Conservation (phyloP, 192 early-diverging fungal genomes). For the Phlyctochytrium planicorne region DNA sequence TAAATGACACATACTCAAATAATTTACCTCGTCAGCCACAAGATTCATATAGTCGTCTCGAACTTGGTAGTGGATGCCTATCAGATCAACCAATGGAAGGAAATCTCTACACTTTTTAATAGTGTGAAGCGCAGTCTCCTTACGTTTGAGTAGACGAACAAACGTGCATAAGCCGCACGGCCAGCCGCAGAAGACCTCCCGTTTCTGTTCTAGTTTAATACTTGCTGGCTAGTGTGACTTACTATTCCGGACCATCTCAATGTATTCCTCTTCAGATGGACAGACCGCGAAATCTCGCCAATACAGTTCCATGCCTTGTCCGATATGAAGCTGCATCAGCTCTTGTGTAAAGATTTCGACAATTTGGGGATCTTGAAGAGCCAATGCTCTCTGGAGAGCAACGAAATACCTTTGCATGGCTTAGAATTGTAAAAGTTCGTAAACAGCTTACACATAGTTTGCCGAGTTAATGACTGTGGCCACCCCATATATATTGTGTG, state of each 20-base stretch:
- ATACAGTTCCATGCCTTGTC: slow-evolving; percentile 97
- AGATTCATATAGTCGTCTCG: slow-evolving; percentile 98
- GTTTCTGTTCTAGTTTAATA: slow-evolving; percentile 66
- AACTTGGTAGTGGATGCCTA: slow-evolving; percentile 96
- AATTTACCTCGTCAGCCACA: slow-evolving; percentile 63
- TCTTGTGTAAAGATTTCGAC: slow-evolving; percentile 91
- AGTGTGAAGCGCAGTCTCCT: background rate
- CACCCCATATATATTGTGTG: slow-evolving; percentile 94
- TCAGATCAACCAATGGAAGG: slow-evolving; percentile 73
- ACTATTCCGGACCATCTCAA: slow-evolving; percentile 96
- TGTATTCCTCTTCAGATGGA: slow-evolving; percentile 88
- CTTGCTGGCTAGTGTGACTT: slow-evolving; percentile 34
- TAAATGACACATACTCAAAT: slow-evolving; percentile 13
- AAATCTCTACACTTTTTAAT: slow-evolving; percentile 61
- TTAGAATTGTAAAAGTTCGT: background rate
- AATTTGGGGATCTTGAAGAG: slow-evolving; percentile 64
- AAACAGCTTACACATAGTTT: slow-evolving; percentile 77
- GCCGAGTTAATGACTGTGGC: slow-evolving; percentile 94
- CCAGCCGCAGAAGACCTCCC: slow-evolving; percentile 91
- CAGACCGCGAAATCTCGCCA: slow-evolving; percentile 91
- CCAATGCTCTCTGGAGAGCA: slow-evolving; percentile 74
- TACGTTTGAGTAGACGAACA: slow-evolving; percentile 17
- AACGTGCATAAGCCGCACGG: slow-evolving; percentile 90
- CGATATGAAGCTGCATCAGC: slow-evolving; percentile 85
- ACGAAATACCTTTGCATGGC: slow-evolving; percentile 68